Evolutionary conservation across 495 filamentous ascomycete genomes (phyloP), one percentile per base, ranked within the genome.

Genomic region (Paragyromitra xinjiangensis): DNA sequence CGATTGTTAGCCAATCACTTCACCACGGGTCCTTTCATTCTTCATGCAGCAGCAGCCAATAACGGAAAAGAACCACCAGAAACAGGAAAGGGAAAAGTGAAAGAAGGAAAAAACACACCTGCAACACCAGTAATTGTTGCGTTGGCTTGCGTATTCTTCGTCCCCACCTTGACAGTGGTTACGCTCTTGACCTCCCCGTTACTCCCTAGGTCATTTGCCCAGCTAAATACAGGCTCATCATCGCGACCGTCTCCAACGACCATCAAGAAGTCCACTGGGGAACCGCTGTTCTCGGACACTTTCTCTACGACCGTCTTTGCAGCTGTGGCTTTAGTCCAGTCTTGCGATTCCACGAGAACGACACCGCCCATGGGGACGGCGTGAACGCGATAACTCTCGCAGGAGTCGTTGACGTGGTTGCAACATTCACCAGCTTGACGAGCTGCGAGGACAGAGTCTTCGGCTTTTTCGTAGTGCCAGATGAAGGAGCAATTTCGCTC

Each of bases 321-420:
- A 1, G 94, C 94, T 4, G 92, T 95, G 24, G 88, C 89, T 85
- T 98, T 98, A 80, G 90, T 95, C 85, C 90, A 95, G 77, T 91
- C 88, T 9, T 88, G 86, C 44, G 91, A 90, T 84, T 97, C 94
- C 29, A 97, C 92, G 9, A 93, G 84, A 29, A 98, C 88, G 24
- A 90, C 91, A 42, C 89, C 90, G 42, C 93, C 90, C 53, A 92
- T 84, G n/a, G 93, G 92, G 61, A 96, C 88, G 6, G 94, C 94
- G 80, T 93, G 92, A 16, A 97, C 92, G 12, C 89, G 88, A 83
- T 95, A 92, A 65, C 87, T 90, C 79, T 92, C 88, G 81, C 92
- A 97, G 0, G 93, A 92, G 83, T 96, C 94, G 80, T 97, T 97
- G 86, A 98, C 95, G 80, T 97, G 93, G 63, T 91, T 93, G 3